Evolutionary conservation across 805 yeast species (phyloP).

Genomic region (Helenozyma rhizophorensis): DNA sequence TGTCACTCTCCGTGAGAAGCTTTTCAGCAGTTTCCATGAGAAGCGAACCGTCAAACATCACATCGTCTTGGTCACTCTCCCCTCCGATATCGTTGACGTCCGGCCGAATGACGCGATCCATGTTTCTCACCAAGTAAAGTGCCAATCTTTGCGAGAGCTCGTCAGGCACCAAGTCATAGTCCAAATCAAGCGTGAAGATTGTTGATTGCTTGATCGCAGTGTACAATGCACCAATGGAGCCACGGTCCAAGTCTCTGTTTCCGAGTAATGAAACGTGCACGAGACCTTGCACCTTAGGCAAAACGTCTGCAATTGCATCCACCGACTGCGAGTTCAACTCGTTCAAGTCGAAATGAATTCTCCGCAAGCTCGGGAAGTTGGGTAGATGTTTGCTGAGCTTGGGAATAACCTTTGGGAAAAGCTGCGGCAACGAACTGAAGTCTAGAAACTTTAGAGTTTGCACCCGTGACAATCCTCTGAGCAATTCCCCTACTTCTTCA

Average conservation of each 20-base stretch:
- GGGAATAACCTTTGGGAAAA: slow-evolving; percentile 49
- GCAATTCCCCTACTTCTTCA: slow-evolving; percentile 31
- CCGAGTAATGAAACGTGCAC: slow-evolving; percentile 55
- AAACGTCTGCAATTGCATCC: slow-evolving; percentile 44
- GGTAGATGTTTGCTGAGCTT: slow-evolving; percentile 43
- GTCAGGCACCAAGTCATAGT: slow-evolving; percentile 49
- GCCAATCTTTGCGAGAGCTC: slow-evolving; percentile 52
- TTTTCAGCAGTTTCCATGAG: slow-evolving; percentile 72
- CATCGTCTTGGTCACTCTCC: slow-evolving; percentile 47
- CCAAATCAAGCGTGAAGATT: slow-evolving; percentile 50
- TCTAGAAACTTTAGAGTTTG: slow-evolving; percentile 46
- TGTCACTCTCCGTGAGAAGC: slow-evolving; percentile 38
- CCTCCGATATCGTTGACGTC: slow-evolving; percentile 19
- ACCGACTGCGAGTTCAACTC: slow-evolving; percentile 44
- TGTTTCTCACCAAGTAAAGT: slow-evolving; percentile 52
- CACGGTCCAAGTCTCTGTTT: slow-evolving; percentile 40
- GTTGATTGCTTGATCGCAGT: slow-evolving; percentile 45
- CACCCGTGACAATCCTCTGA: slow-evolving; percentile 34
- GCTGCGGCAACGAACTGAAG: slow-evolving; percentile 47
- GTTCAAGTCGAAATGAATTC: slow-evolving; percentile 54
- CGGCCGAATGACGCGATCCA: slow-evolving; percentile 41
- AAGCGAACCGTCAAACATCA: slow-evolving; percentile 71
- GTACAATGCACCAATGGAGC: slow-evolving; percentile 47
- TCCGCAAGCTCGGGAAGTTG: slow-evolving; percentile 37
- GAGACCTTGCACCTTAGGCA: slow-evolving; percentile 44